These are phyloP conservation scores for Salpingoeca rosetta DNA, from an alignment of 78 protist species.

Conservation along the genomic window DNA sequence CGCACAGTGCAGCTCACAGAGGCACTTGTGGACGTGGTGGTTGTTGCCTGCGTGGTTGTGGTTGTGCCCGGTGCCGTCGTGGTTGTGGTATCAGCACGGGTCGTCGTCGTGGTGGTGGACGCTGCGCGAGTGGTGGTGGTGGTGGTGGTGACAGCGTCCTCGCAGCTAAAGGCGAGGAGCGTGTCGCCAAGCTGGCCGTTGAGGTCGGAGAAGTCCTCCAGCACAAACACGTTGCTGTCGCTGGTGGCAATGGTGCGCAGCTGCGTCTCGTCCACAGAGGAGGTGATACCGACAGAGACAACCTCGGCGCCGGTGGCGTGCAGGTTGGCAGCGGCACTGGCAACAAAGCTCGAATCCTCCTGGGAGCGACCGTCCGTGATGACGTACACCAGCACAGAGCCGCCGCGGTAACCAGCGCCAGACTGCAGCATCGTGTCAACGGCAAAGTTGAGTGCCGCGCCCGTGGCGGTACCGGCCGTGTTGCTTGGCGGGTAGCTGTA, in stretches of 20 bases:
- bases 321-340: not conserved
- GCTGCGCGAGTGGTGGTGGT: too few relatives aligned
- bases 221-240: not conserved
- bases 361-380: not conserved
- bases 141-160: too few relatives aligned
- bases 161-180: too few relatives aligned
- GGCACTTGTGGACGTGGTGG: too few relatives aligned
- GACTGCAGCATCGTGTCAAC: not conserved
- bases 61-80: too few relatives aligned
- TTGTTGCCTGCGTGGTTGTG: too few relatives aligned
- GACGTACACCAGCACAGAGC: not conserved
- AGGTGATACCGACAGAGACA: not conserved
- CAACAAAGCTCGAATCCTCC: not conserved
- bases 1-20: too few relatives aligned
- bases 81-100: too few relatives aligned
- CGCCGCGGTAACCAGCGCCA: not conserved
- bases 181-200: not conserved
- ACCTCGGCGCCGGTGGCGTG: not conserved
- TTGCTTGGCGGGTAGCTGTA: not conserved
- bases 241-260: not conserved
- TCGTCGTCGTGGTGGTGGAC: too few relatives aligned
- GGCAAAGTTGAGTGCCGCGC: not conserved
- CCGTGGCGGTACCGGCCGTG: not conserved
- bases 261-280: not conserved
- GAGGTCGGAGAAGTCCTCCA: not conserved